Conservation (phyloP, 2,329 filamentous ascomycete genomes). For the Phialocephala sp. region DNA sequence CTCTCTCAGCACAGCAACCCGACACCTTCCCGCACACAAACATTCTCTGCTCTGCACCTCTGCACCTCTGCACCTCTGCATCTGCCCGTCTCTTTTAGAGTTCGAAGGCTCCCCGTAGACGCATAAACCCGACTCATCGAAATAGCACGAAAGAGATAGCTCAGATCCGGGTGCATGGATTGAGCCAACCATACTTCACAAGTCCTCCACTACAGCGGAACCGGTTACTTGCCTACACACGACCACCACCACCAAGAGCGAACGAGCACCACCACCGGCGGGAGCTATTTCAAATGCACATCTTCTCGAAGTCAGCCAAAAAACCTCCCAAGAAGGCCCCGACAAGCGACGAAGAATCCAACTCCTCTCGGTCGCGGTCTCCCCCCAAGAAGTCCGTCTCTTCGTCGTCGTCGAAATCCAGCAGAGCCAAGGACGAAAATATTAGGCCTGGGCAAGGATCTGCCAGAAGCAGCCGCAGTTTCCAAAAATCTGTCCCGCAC, state of each 20-base stretch:
- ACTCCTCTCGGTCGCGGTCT: slow-evolving; percentile 37
- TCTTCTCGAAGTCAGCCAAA: slow-evolving; percentile 45
- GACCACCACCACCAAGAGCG: slow-evolving; percentile 1
- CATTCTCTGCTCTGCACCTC: background rate
- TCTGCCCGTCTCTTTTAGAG: slow-evolving; percentile 1
- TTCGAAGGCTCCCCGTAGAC: slow-evolving; percentile 1
- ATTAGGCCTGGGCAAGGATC: slow-evolving; percentile 37
- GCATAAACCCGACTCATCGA: slow-evolving; percentile 10
- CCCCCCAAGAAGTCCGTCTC: slow-evolving; percentile 40
- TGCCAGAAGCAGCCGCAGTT: slow-evolving; percentile 39
- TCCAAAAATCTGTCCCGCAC: slow-evolving; percentile 36
- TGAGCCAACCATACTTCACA: slow-evolving; percentile 25
- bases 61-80: background rate
- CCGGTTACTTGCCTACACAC: slow-evolving; percentile 22
- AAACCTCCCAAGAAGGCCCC: slow-evolving; percentile 41
- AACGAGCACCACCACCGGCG: slow-evolving; percentile 11
- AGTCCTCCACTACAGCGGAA: slow-evolving; percentile 22
- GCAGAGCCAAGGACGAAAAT: slow-evolving; percentile 40
- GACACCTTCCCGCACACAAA: background rate
- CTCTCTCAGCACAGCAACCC: too few species aligned
- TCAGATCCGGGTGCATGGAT: slow-evolving; percentile 25
- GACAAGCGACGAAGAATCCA: slow-evolving; percentile 37
- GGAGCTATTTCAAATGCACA: slow-evolving; percentile 41
- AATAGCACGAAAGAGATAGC: slow-evolving; percentile 7
- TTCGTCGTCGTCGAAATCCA: slow-evolving; percentile 31